Evolutionary conservation across 2,329 filamentous ascomycete species (phyloP).

Genomic region (Cytospora piceae): DNA sequence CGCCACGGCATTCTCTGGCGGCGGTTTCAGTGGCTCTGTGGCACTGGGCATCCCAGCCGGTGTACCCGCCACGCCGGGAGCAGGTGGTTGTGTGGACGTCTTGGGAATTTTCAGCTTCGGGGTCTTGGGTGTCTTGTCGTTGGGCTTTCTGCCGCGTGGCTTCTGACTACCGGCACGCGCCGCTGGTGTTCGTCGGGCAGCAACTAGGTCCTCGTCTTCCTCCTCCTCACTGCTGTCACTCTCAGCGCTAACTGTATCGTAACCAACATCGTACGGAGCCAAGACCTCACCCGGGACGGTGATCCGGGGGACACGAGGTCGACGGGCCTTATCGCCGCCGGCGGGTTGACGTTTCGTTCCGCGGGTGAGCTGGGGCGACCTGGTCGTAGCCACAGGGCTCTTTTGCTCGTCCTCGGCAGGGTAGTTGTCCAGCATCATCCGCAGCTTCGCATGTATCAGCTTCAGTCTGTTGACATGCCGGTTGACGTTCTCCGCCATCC

Average conservation of each 20-base stretch:
- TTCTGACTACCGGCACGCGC: constrained; percentile 38
- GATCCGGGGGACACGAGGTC: constrained; percentile 58
- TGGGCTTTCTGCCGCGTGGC: constrained; percentile 51
- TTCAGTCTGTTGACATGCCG: constrained; percentile 65
- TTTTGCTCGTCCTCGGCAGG: constrained; percentile 55
- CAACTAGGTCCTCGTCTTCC: constrained; percentile 51
- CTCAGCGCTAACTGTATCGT: constrained; percentile 59
- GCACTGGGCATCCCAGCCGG: constrained; percentile 23
- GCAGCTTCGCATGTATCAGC: constrained; percentile 61
- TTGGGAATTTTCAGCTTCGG: constrained; percentile 47
- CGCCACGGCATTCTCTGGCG: constrained; percentile 61
- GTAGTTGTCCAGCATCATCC: constrained; percentile 64
- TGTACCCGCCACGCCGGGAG: constrained; percentile 24
- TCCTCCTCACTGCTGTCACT: constrained; percentile 58
- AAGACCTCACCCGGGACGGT: constrained; percentile 69
- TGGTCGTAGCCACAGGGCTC: constrained; percentile 53
- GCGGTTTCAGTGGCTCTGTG: constrained; percentile 53
- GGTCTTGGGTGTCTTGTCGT: constrained; percentile 40
- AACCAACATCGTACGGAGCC: constrained; percentile 67
- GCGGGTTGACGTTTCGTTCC: constrained; percentile 48
- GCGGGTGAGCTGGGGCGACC: constrained; percentile 58
- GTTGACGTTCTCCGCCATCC: constrained; percentile 66
- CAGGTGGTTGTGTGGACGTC: constrained; percentile 32
- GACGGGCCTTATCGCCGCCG: constrained; percentile 50
- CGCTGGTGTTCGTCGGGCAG: constrained; percentile 43